Evolutionary conservation across 164 flowering plant species (phyloP).

Genomic region (Umbellularia californica): DNA sequence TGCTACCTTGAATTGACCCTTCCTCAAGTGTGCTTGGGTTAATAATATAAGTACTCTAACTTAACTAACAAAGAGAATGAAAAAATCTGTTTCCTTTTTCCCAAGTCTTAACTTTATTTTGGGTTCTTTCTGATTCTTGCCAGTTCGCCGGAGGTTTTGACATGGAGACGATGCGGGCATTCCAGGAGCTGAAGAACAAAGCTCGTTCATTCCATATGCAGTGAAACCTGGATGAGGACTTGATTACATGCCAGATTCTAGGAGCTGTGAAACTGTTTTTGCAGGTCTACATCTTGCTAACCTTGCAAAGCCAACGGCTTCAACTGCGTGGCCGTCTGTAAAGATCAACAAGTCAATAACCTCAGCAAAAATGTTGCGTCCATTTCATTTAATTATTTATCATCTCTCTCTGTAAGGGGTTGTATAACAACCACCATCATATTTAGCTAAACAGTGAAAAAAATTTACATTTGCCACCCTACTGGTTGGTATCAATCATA

Average conservation of each 20-base stretch:
- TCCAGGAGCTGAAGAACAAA: constrained; percentile 80
- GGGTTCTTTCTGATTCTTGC: not conserved
- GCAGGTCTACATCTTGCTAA: constrained; percentile 61
- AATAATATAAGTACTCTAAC: no score
- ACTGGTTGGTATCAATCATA: no score
- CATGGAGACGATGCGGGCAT: constrained; percentile 90
- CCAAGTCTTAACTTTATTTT: no score
- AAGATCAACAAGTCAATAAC: not conserved
- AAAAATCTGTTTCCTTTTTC: no score
- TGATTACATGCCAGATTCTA: constrained; percentile 32
- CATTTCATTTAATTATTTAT: not conserved
- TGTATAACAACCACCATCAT: no score
- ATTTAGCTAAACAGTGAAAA: no score
- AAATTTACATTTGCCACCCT: no score
- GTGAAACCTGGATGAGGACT: constrained; percentile 28
- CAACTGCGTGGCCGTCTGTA: not conserved
- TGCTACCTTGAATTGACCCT: no score
- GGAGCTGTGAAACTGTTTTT: constrained; percentile 25
- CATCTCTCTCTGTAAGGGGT: not conserved
- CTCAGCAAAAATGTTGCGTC: not conserved
- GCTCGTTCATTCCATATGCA: constrained; percentile 61
- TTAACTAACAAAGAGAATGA: no score
- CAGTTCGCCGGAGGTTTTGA: constrained; percentile 99
- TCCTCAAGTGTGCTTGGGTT: no score
- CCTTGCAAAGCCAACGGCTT: constrained; percentile 17